Conservation (phyloP, 495 filamentous ascomycete genomes). For the Xylaria sp. region DNA sequence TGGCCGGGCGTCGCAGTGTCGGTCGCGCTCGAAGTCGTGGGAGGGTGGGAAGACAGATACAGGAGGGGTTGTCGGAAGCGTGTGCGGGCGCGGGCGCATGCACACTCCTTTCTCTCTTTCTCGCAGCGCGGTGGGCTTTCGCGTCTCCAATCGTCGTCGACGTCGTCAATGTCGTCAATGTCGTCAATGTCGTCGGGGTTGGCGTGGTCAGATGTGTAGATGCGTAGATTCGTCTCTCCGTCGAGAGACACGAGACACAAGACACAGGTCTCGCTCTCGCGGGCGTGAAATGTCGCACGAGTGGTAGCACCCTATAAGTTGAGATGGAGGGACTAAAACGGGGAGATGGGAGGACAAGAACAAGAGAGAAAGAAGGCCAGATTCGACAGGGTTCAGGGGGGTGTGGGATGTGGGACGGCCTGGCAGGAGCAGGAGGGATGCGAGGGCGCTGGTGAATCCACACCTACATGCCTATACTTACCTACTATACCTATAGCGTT, state of each 20-base stretch:
- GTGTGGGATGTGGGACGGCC: slow-evolving; percentile 9
- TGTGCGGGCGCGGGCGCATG: slow-evolving; percentile 4
- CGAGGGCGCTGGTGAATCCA: background rate
- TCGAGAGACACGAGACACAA: slow-evolving; percentile 33
- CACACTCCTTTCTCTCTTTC: background rate
- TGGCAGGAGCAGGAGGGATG: slow-evolving; percentile 5
- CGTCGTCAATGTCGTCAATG: too few relatives aligned
- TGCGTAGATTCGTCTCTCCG: slow-evolving; percentile 28
- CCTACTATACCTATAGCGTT: too few relatives aligned
- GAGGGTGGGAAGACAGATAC: background rate
- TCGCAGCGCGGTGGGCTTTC: background rate
- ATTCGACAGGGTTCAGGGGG: slow-evolving; percentile 28
- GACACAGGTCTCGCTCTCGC: slow-evolving; percentile 32
- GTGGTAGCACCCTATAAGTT: slow-evolving; percentile 21
- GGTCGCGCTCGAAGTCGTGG: slow-evolving; percentile 1
- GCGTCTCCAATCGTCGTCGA: background rate
- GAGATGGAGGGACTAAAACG: slow-evolving; percentile 32
- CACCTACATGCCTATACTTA: background rate
- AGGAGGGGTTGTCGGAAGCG: slow-evolving; percentile 17
- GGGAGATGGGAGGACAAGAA: slow-evolving; percentile 30
- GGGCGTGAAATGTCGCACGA: slow-evolving; percentile 31
- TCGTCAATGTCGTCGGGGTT: slow-evolving; percentile 10
- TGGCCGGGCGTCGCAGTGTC: background rate
- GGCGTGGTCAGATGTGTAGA: too few relatives aligned
- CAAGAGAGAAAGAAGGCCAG: slow-evolving; percentile 21